These are phyloP conservation scores for Komagataella ulmi DNA, from an alignment of 805 yeast species.

Conservation along the genomic window DNA sequence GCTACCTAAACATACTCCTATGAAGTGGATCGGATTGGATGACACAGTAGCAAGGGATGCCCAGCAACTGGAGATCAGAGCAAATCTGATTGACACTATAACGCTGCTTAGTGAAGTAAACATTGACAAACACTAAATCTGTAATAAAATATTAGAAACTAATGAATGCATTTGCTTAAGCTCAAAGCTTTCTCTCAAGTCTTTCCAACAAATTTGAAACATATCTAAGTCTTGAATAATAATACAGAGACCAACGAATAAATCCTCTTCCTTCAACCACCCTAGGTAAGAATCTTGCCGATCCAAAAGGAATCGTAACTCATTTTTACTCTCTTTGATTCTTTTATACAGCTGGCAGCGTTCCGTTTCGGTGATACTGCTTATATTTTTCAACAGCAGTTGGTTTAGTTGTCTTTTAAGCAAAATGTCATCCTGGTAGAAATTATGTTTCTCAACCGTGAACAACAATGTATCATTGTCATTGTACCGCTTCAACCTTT, in stretches of 20 bases:
- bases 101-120: background rate
- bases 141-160: no score
- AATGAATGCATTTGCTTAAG: background rate
- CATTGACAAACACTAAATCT: background rate
- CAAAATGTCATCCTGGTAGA: background rate
- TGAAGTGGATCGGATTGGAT: slow-evolving; percentile 13
- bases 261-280: background rate
- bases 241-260: background rate
- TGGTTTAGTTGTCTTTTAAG: background rate
- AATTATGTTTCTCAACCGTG: background rate
- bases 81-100: background rate
- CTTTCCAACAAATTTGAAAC: background rate
- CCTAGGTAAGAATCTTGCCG: background rate
- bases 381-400: background rate
- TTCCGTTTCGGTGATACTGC: background rate
- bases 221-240: background rate
- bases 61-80: background rate
- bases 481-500: background rate
- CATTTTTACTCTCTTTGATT: background rate
- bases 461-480: background rate
- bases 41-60: background rate
- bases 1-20: slow-evolving; percentile 22
- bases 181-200: background rate
- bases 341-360: background rate
- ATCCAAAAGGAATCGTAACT: background rate